phyloP scores from a whole-genome alignment of 129 eudicot species.

The Mikania micrantha region DNA sequence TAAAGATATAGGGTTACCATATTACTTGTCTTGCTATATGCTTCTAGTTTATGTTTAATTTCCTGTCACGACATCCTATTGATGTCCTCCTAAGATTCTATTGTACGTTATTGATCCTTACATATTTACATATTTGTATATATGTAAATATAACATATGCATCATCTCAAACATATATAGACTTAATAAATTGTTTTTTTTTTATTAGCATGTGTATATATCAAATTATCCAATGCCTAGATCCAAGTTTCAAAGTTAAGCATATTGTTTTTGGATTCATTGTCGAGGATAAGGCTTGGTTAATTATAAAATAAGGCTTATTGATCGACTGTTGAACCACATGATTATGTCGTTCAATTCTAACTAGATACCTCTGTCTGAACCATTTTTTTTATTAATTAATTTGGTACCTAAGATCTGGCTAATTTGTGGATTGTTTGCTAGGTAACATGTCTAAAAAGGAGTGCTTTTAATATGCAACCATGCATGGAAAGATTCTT shows the following conservation, averaged over 20 bases:
- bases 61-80: background rate
- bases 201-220: background rate
- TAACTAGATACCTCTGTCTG: conserved; percentile 1
- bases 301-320: conserved; percentile 4
- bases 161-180: background rate
- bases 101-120: background rate
- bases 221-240: background rate
- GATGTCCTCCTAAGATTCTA: background rate
- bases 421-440: conserved; percentile 20
- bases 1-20: no score
- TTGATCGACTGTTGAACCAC: conserved; percentile 17
- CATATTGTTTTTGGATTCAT: conserved; percentile 10
- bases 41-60: no score
- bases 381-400: conserved; percentile 13
- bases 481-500: conserved; percentile 27
- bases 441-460: conserved; percentile 16
- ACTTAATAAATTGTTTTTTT: background rate
- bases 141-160: background rate
- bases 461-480: conserved; percentile 22
- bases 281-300: background rate
- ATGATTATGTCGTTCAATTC: conserved; percentile 25
- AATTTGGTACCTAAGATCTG: conserved; percentile 20
- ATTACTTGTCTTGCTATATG: no score
- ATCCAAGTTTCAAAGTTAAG: conserved; percentile 7
- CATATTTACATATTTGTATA: background rate